Percentiles rank a stretch among this genome's conserved stretches.
Conservation (phyloP, 108 stramenopile genomes). For the Heterococcus sp. region DNA sequence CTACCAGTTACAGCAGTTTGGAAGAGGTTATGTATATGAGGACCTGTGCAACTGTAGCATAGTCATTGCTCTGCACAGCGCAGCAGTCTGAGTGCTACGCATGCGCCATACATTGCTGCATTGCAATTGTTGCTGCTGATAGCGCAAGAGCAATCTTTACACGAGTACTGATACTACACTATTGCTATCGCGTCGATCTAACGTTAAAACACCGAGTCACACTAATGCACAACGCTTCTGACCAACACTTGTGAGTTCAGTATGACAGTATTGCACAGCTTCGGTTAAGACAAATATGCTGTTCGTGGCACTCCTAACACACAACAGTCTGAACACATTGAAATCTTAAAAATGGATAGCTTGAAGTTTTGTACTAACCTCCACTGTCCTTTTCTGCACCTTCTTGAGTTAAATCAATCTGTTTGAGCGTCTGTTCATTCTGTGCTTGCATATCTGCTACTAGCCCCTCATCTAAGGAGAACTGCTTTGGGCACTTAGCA, state of each 20-base stretch:
- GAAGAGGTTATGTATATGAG: background rate
- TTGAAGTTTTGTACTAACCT: background rate
- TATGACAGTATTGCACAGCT: background rate
- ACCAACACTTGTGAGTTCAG: background rate
- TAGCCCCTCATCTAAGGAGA: constrained; percentile 12
- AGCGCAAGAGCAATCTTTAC: background rate
- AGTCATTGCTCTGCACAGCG: background rate
- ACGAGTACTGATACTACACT: too few species aligned
- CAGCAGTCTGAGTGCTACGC: background rate
- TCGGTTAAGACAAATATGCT: background rate
- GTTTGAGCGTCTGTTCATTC: constrained; percentile 9
- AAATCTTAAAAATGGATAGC: too few species aligned
- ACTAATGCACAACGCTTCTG: background rate
- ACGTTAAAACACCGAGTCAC: background rate
- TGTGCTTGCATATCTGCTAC: constrained; percentile 15
- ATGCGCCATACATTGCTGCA: background rate
- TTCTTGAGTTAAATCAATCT: constrained; percentile 3
- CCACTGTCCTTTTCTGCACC: background rate
- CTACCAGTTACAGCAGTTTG: background rate
- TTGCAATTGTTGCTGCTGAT: too few species aligned
- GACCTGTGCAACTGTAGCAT: background rate
- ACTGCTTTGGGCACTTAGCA: constrained; percentile 22
- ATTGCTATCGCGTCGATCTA: too few species aligned
- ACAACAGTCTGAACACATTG: too few species aligned
- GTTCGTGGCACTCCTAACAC: background rate